Evolutionary conservation across 2,329 filamentous ascomycete genomes (phyloP), one percentile per base, ranked within the genome.

Genomic region (Fusarium dlaminii): DNA sequence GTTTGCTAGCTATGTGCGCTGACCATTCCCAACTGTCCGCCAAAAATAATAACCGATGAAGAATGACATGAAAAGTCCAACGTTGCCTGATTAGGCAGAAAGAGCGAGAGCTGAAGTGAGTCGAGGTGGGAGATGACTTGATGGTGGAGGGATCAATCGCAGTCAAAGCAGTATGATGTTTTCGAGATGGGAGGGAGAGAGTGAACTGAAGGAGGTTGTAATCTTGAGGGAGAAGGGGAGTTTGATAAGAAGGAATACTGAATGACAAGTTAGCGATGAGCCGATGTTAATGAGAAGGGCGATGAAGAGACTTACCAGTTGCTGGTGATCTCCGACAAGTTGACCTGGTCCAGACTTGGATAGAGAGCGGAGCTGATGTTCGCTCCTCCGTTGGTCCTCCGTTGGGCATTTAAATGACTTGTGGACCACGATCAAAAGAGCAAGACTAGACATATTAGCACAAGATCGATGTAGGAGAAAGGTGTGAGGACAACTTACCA

Each of bases 31-130:
- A 54, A 13, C 0, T 18, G 7, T 39, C 24, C 24, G 29, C 4
- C 51, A n/a, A n/a, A 27, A 11, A 14, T 15, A 27, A 20, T 22
- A 52, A 15, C 5, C 22, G 11, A 24, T 5, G 30, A 27, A 36
- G 48, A 11, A 11, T 24, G 17, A 2, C 13, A 10, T 36, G 32
- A 5, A 20, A 11, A 29, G 20, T 13, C 14, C 8, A 54, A 14
- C 0, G 5, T 9, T 22, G 34, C 5, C 34, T 13, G 10, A 2
- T n/a, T 8, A 36, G 24, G 11, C 8, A 22, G 32, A 11, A 8
- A 6, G 4, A 37, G 32, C 1, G 18, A 27, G 18, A 27, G 32
- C 11, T 14, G 13, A 36, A 30, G 17, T 15, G 11, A 22, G 22
- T 24, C 12, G 48, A 51, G 6, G 17, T 11, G 17, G 15, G 15